Conservation (phyloP, 352 stramenopile genomes). For the Hyaloperonospora brassicae region DNA sequence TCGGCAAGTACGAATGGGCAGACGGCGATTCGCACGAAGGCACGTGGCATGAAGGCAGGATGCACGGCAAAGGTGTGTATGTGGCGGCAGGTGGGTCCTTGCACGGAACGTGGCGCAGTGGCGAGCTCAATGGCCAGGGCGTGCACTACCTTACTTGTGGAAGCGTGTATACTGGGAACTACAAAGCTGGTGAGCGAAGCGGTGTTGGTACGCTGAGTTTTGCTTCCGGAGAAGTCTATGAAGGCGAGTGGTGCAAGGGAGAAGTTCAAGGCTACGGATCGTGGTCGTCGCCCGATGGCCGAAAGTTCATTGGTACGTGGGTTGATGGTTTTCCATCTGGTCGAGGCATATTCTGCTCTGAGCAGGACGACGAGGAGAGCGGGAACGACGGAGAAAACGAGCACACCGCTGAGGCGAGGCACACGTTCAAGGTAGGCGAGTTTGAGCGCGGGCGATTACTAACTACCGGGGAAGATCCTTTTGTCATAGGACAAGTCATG, state of each 20-base stretch:
- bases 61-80: conserved; percentile 65
- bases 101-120: conserved; percentile 41
- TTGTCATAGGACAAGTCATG: conserved; percentile 36
- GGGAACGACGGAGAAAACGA: conserved; percentile 21
- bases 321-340: conserved; percentile 42
- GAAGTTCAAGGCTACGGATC: conserved; percentile 55
- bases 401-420: conserved; percentile 10
- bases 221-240: conserved; percentile 52
- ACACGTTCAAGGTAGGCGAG: conserved; percentile 26
- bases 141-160: conserved; percentile 52
- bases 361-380: conserved; percentile 14
- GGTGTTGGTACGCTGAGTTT: conserved; percentile 56
- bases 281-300: conserved; percentile 40
- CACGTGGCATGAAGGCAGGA: conserved; percentile 40
- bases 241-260: conserved; percentile 52
- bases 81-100: conserved; percentile 26
- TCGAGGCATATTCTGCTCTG: conserved; percentile 42
- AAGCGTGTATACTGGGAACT: conserved; percentile 49
- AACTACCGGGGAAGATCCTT: conserved; percentile 29
- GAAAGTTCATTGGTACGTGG: conserved; percentile 54
- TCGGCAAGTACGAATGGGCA: conserved; percentile 63
- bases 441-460: conserved; percentile 38
- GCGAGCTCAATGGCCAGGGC: conserved; percentile 34
- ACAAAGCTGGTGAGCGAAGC: conserved; percentile 32
- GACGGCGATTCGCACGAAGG: conserved; percentile 63